Base-by-base conservation (phyloP, 2,329 filamentous ascomycete genomes). In the Colletotrichum sidae region DNA sequence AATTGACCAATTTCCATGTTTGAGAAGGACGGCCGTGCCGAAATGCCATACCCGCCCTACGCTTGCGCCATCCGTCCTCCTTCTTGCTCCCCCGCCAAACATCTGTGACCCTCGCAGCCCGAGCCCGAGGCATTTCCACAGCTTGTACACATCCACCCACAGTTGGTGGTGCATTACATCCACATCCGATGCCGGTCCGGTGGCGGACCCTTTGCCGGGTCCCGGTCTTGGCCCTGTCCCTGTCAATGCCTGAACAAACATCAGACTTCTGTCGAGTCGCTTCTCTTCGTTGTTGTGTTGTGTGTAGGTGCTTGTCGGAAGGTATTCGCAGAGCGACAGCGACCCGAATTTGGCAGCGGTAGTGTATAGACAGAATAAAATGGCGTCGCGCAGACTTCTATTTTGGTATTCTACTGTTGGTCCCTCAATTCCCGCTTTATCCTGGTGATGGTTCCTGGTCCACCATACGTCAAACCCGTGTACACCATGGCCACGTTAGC, bases 401-500 rank as follows among this genome's bases (percentile, higher is more conserved):
- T 56, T 57, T 62, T 66, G 54, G 64, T 65, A 60, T 64, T 71
- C 70, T 73, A 73, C 70, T 81, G 69, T 67, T 75, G 73, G 62
- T 81, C 76, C 71, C 79, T 82, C 81, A 91, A 86, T 81, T 91
- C 86, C 51, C 79, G 78, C 78, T 91, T 91, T 69, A 91, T 88
- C 71, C 87, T 81, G 49, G 88, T 90, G 15, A 90, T 78, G 2
- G 88, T 90, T 15, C 89, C 89, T 1, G 86, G 81, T 11, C 89
- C 89, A 11, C 87, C 86, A 67, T 91, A 91, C 1, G 88, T 84
- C 73, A 90, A 77, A 1, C 81, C 91, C 0, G 96, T 99, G 77
- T 98, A 98, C 56, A 97, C 84, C 88, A 97, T 96, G 2, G 93
- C 94, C 12, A 96, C 90, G 71, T 91, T 95, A 0, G 96, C 96